phyloP scores from a whole-genome alignment of 2,329 filamentous ascomycete species.

The Simplicillium sp. region DNA sequence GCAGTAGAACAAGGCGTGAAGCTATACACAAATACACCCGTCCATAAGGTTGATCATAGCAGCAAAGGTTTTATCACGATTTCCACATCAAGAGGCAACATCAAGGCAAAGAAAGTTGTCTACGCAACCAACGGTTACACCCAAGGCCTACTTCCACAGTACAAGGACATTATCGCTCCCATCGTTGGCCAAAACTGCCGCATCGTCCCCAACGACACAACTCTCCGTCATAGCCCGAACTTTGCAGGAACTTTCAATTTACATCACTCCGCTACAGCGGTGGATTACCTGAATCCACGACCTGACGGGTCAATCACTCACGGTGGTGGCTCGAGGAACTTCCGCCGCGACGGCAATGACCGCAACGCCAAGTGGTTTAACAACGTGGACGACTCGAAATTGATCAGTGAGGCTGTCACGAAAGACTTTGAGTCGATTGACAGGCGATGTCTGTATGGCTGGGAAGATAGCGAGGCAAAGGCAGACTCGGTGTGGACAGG shows the following conservation, averaged over 20 bases:
- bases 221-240: background rate
- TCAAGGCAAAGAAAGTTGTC: conserved; percentile 13
- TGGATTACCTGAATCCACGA: conserved; percentile 1
- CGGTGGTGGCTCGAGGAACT: background rate
- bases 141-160: conserved; percentile 10
- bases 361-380: background rate
- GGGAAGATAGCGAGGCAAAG: too few species aligned
- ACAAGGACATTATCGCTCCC: conserved; percentile 11
- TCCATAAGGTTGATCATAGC: background rate
- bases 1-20: conserved; percentile 2
- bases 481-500: too few species aligned
- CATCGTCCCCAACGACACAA: background rate
- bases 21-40: conserved; percentile 4
- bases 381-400: background rate
- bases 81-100: conserved; percentile 11
- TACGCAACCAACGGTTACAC: conserved; percentile 19
- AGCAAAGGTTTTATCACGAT: background rate
- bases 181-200: conserved; percentile 10
- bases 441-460: background rate
- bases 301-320: conserved; percentile 1
- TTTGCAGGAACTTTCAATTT: background rate
- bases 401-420: background rate
- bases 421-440: conserved; percentile 1
- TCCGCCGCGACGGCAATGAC: background rate
- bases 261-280: background rate